Base-by-base conservation (phyloP, 345 rosid genomes). In the Diplotaxis tenuifolia region DNA sequence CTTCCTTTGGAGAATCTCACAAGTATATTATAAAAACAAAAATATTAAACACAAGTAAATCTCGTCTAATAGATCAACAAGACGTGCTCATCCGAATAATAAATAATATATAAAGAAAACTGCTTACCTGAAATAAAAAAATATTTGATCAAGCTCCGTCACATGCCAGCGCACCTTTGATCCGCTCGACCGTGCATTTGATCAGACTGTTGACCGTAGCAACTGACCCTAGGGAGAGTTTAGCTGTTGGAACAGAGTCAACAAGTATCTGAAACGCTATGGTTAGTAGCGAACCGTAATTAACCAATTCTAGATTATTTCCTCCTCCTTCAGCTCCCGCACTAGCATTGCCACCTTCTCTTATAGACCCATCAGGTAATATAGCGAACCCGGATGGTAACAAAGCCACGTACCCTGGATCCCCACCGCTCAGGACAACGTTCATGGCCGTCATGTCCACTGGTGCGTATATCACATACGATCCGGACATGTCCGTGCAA, bases 351-450 rank as follows among this genome's bases (percentile, higher is more conserved):
- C 12, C 50, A 8, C 76, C 84, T 15, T 81, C 87, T 38, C 78
- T 38, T 6, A 68, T 83, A 0, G 87, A 87, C 9, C 98, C 97
- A 28, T 92, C 96, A 3, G 98, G 97, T 22, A 90, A 86, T 23
- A 96, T 88, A 21, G 98, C 99, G 15, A 96, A 96, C 8, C 99
- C 97, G 32, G 99, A 96, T 7, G 98, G 99, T 19, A 92, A 84
- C 21, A 92, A 86, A 0, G 98, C 97, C 0, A 90, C 97, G 20
- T 95, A 90, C 79, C 92, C 99, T 0, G 98, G 97, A 76, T 90
- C 96, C 0, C 98, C 97, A 0, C 99, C 99, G 1, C 89, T 83
- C 3, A 95, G 60, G 12, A 95, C 97, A 3, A 86, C 67, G 32
- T 95, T 92, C 99, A 95, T 95, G 0, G 98, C 95, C 5, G 71